Evolutionary conservation across 1,284 basidiomycete genomes (phyloP).

Genomic region (Trichosporon sp.): DNA sequence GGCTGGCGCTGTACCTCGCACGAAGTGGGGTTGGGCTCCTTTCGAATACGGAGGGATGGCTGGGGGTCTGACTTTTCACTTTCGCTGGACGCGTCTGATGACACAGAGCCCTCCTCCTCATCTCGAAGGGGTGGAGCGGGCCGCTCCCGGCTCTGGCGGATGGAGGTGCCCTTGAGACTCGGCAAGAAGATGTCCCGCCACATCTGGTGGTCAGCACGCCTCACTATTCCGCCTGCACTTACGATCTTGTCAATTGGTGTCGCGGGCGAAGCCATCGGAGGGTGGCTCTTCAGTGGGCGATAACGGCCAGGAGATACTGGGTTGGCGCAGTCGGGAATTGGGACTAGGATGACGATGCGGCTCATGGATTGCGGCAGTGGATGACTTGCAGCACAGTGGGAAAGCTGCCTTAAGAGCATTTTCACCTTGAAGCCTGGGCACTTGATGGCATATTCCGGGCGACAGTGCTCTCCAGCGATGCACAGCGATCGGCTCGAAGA

Average conservation of each 20-base stretch:
- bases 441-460: no score
- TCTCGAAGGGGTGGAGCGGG: not conserved
- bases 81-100: no score
- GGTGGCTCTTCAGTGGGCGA: no score
- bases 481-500: no score
- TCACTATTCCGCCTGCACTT: not conserved
- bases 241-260: not conserved
- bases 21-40: no score
- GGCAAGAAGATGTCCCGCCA: not conserved
- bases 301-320: not conserved
- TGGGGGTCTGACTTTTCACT: no score
- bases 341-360: not conserved
- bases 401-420: not conserved
- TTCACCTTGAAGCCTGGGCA: no score
- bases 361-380: not conserved
- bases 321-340: not conserved
- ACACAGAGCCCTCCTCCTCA: not conserved
- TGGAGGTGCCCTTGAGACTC: not conserved
- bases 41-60: no score
- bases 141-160: no score
- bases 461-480: no score
- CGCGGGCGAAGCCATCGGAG: no score
- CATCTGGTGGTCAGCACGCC: not conserved
- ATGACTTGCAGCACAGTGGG: not conserved
- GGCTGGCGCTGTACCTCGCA: no score